Percentiles rank a stretch among this genome's conserved stretches.
These are phyloP conservation scores for Tillandsia fasciculata DNA, from an alignment of 176 grass and related monocot genomes.

Conservation along the genomic window DNA sequence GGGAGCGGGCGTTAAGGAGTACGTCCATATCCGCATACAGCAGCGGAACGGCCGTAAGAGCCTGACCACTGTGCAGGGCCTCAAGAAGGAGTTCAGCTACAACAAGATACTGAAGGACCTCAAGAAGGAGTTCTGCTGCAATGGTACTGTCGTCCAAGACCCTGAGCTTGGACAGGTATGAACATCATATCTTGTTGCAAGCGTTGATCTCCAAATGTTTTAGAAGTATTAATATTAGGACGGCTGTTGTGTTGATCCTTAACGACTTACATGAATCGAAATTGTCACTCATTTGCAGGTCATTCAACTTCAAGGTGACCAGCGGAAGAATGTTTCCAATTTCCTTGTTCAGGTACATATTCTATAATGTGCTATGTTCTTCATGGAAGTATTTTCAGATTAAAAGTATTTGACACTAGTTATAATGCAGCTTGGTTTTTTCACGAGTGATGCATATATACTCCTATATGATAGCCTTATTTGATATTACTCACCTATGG, in stretches of 20 bases:
- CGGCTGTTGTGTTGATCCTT: background rate
- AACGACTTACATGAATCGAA: background rate
- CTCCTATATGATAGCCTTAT: too few species aligned
- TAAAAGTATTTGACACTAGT: background rate
- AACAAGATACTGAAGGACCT: slow-evolving; percentile 98
- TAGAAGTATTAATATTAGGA: background rate
- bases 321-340: slow-evolving; percentile 97
- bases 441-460: too few species aligned
- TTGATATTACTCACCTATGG: too few species aligned
- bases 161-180: slow-evolving; percentile 90
- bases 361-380: background rate
- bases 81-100: slow-evolving; percentile 92
- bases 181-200: background rate
- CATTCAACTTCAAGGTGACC: slow-evolving; percentile 99
- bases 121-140: slow-evolving; percentile 99
- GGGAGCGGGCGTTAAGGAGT: slow-evolving; percentile 80
- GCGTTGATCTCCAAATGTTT: background rate
- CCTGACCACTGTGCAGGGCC: slow-evolving; percentile 91
- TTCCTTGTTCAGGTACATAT: slow-evolving; percentile 89
- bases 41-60: slow-evolving; percentile 98
- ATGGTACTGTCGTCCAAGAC: slow-evolving; percentile 98
- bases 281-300: slow-evolving; percentile 31
- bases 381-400: background rate
- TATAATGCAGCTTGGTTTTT: too few species aligned
- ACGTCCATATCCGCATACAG: slow-evolving; percentile 90